Base-by-base conservation (phyloP, 225 moss, liverwort and hornwort genomes). In the Ulota crispa region DNA sequence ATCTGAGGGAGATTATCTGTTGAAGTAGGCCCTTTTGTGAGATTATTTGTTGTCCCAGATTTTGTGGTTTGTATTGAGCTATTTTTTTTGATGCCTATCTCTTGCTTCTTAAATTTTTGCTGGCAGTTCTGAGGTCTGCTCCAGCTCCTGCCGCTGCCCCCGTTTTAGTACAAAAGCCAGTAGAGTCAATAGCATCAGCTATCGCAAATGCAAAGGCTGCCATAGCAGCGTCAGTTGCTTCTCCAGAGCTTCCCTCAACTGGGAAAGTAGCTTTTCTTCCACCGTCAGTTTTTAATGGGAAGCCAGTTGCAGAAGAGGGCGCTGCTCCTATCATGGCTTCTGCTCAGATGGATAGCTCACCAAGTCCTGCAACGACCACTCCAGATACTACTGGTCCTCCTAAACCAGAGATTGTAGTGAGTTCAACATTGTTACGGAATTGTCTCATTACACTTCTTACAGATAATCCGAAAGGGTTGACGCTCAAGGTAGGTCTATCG, bases 401-500 rank as follows among this genome's bases (percentile, higher is more conserved):
- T 64, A 95, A 91, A 85, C 73, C 85, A 76, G 85, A 87, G 43
- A 92, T 83, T 81, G 88, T 82, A 59, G 84, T 96, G 64, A 92
- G 90, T 79, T 71, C 86, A 47, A 88, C 81, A 83, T 96, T 96
- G 68, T 89, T 99, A 47, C 92, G 99, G 36, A 99, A 92, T 79
- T 89, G 84, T 77, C 91, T 99, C 71, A 99, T 99, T 68, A 90
- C 88, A 72, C 85, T 99, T 36, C 92, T 99, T 32, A 85, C 87
- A 10, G 99, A 99, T 52, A 99, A 96, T 77, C 92, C 99, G 37
- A 96, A 93, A 73, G 98, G 98, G 14, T 86, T 99, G 95, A 93
- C 90, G 23, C 91, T 99, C 75, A 99, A 96, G 96, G 98, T 95
- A 86, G 50, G 73, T 76, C 18, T 68, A 63, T 60, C 21, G 10